Conservation (phyloP, 2,329 filamentous ascomycete species). For the Fusarium sp. region DNA sequence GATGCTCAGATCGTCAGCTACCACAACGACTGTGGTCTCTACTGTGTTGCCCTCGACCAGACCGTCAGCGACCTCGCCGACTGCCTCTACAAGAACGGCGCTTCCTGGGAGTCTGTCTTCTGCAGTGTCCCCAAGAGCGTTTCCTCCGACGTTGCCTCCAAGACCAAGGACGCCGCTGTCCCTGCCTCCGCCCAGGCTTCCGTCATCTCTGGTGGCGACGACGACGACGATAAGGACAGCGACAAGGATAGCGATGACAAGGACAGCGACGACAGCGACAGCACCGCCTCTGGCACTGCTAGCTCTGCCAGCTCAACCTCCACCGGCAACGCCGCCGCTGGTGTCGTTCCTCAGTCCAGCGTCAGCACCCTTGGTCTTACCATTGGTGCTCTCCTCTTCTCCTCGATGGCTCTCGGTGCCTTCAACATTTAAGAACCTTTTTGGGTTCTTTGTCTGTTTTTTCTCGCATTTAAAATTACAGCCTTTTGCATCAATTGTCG, state of each 20-base stretch:
- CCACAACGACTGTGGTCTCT: conserved; percentile 61
- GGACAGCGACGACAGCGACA: conserved; percentile 16
- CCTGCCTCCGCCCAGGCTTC: conserved; percentile 49
- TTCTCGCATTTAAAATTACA: conserved; percentile 16
- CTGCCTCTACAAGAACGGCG: conserved; percentile 57
- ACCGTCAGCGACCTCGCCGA: conserved; percentile 44
- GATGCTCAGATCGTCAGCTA: conserved; percentile 58
- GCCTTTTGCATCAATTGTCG: conserved; percentile 17
- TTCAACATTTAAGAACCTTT: conserved; percentile 40
- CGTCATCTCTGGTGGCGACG: conserved; percentile 44
- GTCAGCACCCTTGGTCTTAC: conserved; percentile 50
- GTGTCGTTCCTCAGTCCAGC: conserved; percentile 37
- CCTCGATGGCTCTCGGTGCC: conserved; percentile 46
- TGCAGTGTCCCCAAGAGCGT: conserved; percentile 51
- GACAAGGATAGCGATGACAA: conserved; percentile 20
- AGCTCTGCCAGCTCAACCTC: conserved; percentile 26
- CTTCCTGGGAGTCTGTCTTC: conserved; percentile 55
- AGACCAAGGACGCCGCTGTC: conserved; percentile 44
- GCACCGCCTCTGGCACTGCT: conserved; percentile 15
- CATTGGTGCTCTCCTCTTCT: conserved; percentile 53
- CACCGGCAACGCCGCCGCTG: conserved; percentile 38
- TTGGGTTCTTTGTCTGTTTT: neutral
- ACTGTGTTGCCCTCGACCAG: conserved; percentile 57
- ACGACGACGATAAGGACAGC: conserved; percentile 9
- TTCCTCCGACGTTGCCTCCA: conserved; percentile 49